Evolutionary conservation across 2,329 filamentous ascomycete species (phyloP), one percentile per base, ranked within the genome.

Genomic region (Fusarium proliferatum): DNA sequence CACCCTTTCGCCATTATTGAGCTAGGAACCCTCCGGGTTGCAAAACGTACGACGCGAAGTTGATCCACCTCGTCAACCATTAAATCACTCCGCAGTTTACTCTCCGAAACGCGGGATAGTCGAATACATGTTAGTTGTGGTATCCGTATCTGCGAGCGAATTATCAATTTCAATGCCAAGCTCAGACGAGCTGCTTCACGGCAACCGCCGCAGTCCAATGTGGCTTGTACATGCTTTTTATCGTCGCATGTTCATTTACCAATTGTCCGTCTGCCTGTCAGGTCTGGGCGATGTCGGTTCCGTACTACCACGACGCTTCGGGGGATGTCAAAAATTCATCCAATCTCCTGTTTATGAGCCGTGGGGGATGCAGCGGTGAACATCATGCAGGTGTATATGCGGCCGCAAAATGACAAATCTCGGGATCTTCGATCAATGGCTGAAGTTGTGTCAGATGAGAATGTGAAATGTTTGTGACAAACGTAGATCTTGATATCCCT

Each of bases 391-490:
- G 46, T 30, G 38, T 15, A 38, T 19, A 48, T 36, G 38, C 21
- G 38, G 38, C 17, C 30, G 23, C 16, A 52, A 43, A 36, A 42
- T 56, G 48, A 51, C 23, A 19, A 48, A 51, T 61, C 38, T 48
- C 30, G 13, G 16, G 13, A 16, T 39, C 46, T 41, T 45, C 55
- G 67, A 53, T 55, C 45, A 42, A 67, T 58, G 45, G 38, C 38
- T 41, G 36, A 43, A 23, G 26, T 33, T 53, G 51, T 48, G 46
- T 51, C 33, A 64, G 42, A 63, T 49, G 58, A 73, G 71, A 61
- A 64, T 71, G 66, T 71, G 61, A 67, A 60, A 34, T 73, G 71
- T 64, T 52, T 73, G 61, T 71, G 66, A 61, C 46, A 28, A 34
- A 30, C 36, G 57, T 39, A 61, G 66, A 73, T 63, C 66, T 62